Conservation (phyloP, 2,329 filamentous ascomycete genomes). For the Epichloe aotearoae region DNA sequence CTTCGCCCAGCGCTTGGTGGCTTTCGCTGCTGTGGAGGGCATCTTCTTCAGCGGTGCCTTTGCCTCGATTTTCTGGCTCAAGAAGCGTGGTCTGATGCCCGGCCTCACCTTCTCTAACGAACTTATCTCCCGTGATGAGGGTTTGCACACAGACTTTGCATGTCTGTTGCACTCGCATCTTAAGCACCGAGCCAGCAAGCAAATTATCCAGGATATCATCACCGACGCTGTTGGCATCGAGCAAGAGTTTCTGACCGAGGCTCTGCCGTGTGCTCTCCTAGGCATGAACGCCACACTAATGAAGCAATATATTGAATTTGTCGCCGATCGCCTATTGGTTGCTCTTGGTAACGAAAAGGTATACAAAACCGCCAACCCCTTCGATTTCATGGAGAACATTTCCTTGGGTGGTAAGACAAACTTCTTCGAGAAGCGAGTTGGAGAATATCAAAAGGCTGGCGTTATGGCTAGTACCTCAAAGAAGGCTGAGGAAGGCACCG, state of each 20-base stretch:
- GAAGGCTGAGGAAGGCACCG: conserved; percentile 48
- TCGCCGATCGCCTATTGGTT: conserved; percentile 86
- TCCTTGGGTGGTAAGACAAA: conserved; percentile 98
- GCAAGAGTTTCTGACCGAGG: conserved; percentile 95
- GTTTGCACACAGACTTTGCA: conserved; percentile 97
- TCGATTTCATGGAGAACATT: conserved; percentile 99
- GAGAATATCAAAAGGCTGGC: conserved; percentile 98
- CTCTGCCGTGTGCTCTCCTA: conserved; percentile 80
- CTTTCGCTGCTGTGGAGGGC: conserved; percentile 94
- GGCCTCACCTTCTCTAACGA: conserved; percentile 99
- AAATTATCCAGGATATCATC: conserved; percentile 77
- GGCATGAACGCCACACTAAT: conserved; percentile 97
- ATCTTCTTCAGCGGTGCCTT: conserved; percentile 99
- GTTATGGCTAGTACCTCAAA: conserved; percentile 80
- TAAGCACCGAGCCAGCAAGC: conserved; percentile 74
- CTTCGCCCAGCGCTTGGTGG: conserved; percentile 89
- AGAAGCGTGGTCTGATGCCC: conserved; percentile 99
- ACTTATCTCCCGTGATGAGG: conserved; percentile 98
- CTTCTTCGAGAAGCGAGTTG: conserved; percentile 99
- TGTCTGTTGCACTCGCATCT: conserved; percentile 97
- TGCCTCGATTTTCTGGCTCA: conserved; percentile 98
- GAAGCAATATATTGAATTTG: conserved; percentile 99
- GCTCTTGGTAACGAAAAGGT: conserved; percentile 89
- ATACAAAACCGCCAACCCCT: conserved; percentile 89
- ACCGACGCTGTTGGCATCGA: conserved; percentile 88